Conservation (phyloP, 176 grass and related monocot genomes). For the Avena insularis region DNA sequence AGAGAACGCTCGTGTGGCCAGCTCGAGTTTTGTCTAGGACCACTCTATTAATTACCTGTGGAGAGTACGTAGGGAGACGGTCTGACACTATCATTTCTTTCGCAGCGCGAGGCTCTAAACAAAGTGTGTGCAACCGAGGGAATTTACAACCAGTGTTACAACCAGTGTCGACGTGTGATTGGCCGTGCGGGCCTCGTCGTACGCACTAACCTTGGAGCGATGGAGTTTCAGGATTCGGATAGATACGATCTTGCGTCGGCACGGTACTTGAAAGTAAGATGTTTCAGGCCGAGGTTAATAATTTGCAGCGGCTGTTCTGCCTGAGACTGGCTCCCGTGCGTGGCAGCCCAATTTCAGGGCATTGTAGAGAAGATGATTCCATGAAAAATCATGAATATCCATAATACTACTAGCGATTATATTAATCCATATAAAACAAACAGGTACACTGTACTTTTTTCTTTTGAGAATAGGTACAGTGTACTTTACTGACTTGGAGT, state of each 20-base stretch:
- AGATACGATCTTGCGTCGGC: slow-evolving; percentile 9
- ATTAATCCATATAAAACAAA: not conserved
- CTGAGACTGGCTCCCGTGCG: not conserved
- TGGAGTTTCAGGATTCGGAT: slow-evolving; percentile 16
- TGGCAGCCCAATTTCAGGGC: not conserved
- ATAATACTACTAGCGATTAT: not conserved
- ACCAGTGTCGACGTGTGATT: slow-evolving; percentile 24
- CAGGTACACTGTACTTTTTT: not conserved
- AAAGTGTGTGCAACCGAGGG: too few species aligned
- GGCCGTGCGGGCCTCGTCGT: not conserved
- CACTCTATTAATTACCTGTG: slow-evolving; percentile 3
- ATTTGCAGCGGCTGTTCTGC: not conserved
- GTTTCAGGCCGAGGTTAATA: not conserved
- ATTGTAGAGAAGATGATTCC: not conserved
- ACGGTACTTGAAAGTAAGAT: not conserved
- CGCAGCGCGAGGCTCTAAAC: slow-evolving; percentile 15
- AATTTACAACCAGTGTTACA: too few species aligned
- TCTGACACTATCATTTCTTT: slow-evolving; percentile 47
- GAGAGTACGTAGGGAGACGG: slow-evolving; percentile 38
- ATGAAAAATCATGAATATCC: not conserved
- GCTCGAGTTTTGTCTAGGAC: slow-evolving; percentile 2
- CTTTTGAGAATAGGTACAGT: too few species aligned
- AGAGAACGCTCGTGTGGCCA: not conserved
- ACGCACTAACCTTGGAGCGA: slow-evolving; percentile 18
- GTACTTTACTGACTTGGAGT: not conserved